phyloP scores from a whole-genome alignment of 441 rosid species.

The Bruguiera hainesii region DNA sequence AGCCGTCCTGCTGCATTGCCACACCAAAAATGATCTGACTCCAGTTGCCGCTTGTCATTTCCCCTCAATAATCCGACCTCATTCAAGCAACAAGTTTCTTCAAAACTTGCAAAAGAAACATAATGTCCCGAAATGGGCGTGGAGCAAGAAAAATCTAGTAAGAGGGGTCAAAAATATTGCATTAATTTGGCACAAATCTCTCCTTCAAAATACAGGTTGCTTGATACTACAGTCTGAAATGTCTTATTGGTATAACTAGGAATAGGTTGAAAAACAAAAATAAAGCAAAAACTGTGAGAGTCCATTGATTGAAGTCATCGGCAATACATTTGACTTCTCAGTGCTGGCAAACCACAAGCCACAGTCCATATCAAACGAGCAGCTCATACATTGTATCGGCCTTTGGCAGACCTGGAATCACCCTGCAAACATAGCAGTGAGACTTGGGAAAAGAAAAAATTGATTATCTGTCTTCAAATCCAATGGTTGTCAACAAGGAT shows the following conservation, averaged over 20 bases:
- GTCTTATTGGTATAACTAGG: neutral
- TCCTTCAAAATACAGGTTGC: neutral
- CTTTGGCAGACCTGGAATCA: conserved; percentile 53
- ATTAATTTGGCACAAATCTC: neutral
- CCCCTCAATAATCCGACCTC: too few relatives aligned
- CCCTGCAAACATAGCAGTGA: conserved; percentile 48
- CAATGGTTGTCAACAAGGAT: conserved; percentile 5
- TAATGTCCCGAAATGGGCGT: too few relatives aligned
- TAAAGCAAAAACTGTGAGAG: neutral
- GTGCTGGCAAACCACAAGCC: neutral
- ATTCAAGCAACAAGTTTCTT: too few relatives aligned
- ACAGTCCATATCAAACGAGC: neutral
- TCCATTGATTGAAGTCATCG: neutral
- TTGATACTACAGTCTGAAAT: conserved; percentile 2
- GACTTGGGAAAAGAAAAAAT: conserved; percentile 1
- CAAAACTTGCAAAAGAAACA: too few relatives aligned
- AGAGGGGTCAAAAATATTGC: neutral
- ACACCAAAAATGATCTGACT: too few relatives aligned
- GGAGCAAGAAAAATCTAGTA: too few relatives aligned
- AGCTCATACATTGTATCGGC: conserved; percentile 59
- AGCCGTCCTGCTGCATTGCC: too few relatives aligned
- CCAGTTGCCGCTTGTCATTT: too few relatives aligned
- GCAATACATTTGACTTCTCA: conserved; percentile 1
- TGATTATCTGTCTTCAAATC: conserved; percentile 2
- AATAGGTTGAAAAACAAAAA: conserved; percentile 11